Base-by-base conservation (phyloP, 805 yeast genomes). In the Suhomyces kilbournensis region DNA sequence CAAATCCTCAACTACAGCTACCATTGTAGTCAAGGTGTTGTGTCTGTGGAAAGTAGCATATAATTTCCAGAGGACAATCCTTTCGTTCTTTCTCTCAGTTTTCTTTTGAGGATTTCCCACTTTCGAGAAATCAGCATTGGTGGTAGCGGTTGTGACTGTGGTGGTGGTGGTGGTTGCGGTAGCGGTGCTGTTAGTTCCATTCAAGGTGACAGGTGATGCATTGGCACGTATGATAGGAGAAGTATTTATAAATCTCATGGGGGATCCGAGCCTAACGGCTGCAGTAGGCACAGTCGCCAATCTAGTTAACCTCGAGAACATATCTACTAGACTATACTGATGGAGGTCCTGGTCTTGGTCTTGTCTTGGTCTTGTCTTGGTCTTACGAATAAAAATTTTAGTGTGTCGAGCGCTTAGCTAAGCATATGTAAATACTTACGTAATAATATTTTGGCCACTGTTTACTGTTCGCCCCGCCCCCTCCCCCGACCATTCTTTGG, bases 1-100 rank as follows among this genome's bases (percentile, higher is more conserved):
- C 48, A 72, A 65, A 63, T 87, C 93, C 65, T 84, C 88, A 35
- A 79, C 80, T 15, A 84, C 87, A 3, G 88, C 85, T 14, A 88
- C 81, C 49, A 90, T 77, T 9, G 97, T 86, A 54, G 88, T 73
- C 61, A 85, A 83, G 2, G 96, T 88, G 75, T 92, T 92, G 74
- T 92, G 93, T 64, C 84, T 84, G 51, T 86, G 82, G 72, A 91
- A 92, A 28, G 77, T 72, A 53, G 90, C 90, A 69, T 88, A 88
- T 51, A 93, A 67, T 49, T 88, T 83, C 74, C 90, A 86, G 62
- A 84, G 83, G 25, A 86, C 85, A 22, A 72, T 62, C 68, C 70
- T 59, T 56, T 68, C 55, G 39, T 52, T 52, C 47, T 40, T 45
- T 49, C 47, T 52, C 20, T 43, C 51, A 32, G 35, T 15, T 30